Evolutionary conservation across 1,284 basidiomycete species (phyloP).

Genomic region (Apiotrichum domesticum): DNA sequence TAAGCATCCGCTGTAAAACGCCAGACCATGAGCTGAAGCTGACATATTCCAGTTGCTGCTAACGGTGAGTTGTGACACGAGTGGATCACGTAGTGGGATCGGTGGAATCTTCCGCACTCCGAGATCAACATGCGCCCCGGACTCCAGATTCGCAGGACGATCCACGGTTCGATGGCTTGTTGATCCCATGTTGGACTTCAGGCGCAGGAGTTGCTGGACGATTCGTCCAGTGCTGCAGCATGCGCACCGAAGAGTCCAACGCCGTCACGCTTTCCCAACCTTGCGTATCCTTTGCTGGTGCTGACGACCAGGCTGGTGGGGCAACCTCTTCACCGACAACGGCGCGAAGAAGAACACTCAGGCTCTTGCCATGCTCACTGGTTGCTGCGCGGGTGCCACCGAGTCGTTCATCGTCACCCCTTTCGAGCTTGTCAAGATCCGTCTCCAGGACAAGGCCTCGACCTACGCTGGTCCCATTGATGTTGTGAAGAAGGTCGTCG

Average conservation of each 20-base stretch:
- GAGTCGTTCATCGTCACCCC: constrained; percentile 84
- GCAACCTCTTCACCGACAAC: constrained; percentile 52
- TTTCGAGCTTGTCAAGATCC: constrained; percentile 94
- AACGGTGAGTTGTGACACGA: constrained; percentile 23
- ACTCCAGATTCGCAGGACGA: too few relatives aligned
- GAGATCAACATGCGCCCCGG: too few relatives aligned
- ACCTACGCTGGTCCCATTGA: constrained; percentile 86
- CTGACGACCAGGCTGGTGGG: constrained; percentile 88
- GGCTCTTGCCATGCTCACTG: constrained; percentile 76
- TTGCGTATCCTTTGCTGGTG: background rate
- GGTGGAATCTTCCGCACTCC: too few relatives aligned
- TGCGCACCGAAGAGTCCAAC: too few relatives aligned
- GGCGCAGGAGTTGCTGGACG: too few relatives aligned
- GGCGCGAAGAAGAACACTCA: constrained; percentile 84
- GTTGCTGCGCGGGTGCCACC: constrained; percentile 89
- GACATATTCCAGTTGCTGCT: constrained; percentile 27
- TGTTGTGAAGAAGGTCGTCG: constrained; percentile 72
- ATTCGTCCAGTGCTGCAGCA: too few relatives aligned
- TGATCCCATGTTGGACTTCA: too few relatives aligned
- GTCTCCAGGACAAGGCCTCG: constrained; percentile 84
- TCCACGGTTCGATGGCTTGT: too few relatives aligned
- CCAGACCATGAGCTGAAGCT: constrained; percentile 29
- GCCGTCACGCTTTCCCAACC: too few relatives aligned
- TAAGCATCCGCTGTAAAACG: constrained; percentile 50
- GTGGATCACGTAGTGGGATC: too few relatives aligned